These are phyloP conservation scores for Cenchrus purpureus DNA, from an alignment of 176 grass and related monocot species.

Conservation along the genomic window DNA sequence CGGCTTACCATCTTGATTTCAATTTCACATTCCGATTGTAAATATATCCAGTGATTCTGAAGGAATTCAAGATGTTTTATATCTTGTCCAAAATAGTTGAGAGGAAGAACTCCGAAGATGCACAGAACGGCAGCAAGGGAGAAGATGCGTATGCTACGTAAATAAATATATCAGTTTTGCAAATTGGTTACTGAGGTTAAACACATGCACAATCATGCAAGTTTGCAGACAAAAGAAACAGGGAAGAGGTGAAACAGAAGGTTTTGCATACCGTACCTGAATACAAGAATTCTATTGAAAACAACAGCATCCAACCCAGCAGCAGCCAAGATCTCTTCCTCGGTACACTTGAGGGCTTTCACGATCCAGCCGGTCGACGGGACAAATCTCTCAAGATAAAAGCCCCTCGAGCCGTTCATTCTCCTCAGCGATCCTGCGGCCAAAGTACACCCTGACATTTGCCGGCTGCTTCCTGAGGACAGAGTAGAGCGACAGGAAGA, in stretches of 20 bases:
- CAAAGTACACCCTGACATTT: constrained; percentile 90
- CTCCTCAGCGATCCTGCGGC: constrained; percentile 72
- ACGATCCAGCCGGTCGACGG: constrained; percentile 82
- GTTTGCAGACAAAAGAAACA: not conserved
- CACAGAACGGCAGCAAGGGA: constrained; percentile 85
- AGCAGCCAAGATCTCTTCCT: constrained; percentile 77
- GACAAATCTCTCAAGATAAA: constrained; percentile 82
- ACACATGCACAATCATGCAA: not conserved
- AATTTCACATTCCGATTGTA: constrained; percentile 73
- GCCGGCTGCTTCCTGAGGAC: constrained; percentile 85
- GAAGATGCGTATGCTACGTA: constrained; percentile 78
- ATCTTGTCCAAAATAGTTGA: constrained; percentile 88
- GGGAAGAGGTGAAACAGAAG: constrained; percentile 26
- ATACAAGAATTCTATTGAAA: constrained; percentile 78
- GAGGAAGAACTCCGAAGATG: constrained; percentile 74
- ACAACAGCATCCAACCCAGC: constrained; percentile 92
- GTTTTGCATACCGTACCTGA: constrained; percentile 65
- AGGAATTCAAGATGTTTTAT: constrained; percentile 58
- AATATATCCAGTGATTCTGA: constrained; percentile 76
- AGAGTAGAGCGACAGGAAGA: constrained; percentile 85
- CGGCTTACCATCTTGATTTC: constrained; percentile 73
- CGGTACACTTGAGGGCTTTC: constrained; percentile 75
- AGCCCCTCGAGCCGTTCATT: constrained; percentile 58
- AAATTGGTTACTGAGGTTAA: not conserved
- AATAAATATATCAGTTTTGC: constrained; percentile 23